These are phyloP conservation scores for Boletus eberwhitei DNA, from an alignment of 768 basidiomycete genomes.

Conservation along the genomic window DNA sequence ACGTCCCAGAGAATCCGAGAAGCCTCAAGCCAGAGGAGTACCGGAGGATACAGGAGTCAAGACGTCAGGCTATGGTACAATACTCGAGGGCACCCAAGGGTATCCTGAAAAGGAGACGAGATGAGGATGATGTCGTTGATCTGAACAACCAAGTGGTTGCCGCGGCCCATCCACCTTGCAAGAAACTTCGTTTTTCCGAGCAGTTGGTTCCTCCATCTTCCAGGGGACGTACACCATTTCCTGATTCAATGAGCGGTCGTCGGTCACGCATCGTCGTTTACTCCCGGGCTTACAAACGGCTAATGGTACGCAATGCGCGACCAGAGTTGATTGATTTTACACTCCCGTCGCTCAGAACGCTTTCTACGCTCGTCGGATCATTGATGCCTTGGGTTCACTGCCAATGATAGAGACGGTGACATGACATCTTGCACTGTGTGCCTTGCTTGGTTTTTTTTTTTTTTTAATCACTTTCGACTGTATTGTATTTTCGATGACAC, in stretches of 20 bases:
- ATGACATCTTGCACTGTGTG: not conserved
- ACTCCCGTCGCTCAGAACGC: conserved; percentile 29
- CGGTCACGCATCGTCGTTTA: conserved; percentile 13
- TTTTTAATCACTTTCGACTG: not conserved
- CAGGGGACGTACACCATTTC: conserved; percentile 13
- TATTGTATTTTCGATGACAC: not conserved
- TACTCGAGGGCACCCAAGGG: conserved; percentile 24
- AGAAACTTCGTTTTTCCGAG: conserved; percentile 24
- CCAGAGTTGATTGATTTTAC: conserved; percentile 29
- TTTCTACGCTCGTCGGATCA: conserved; percentile 32
- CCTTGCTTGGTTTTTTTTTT: not conserved
- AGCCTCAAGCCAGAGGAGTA: conserved; percentile 24
- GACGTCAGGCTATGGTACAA: conserved; percentile 28
- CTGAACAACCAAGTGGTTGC: not conserved
- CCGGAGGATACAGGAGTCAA: conserved; percentile 21
- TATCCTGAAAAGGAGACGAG: conserved; percentile 30
- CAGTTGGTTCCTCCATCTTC: not conserved
- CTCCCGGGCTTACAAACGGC: conserved; percentile 16
- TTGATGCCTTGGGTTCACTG: conserved; percentile 31
- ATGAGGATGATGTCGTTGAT: conserved; percentile 16
- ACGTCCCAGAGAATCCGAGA: conserved; percentile 16
- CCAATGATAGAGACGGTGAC: not conserved
- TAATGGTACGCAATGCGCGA: not conserved
- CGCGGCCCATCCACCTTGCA: conserved; percentile 6
- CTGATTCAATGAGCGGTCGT: conserved; percentile 11